Evolutionary conservation across 176 grass and related monocot species (phyloP), one percentile per base, ranked within the genome.

Genomic region (Stipa capillata): DNA sequence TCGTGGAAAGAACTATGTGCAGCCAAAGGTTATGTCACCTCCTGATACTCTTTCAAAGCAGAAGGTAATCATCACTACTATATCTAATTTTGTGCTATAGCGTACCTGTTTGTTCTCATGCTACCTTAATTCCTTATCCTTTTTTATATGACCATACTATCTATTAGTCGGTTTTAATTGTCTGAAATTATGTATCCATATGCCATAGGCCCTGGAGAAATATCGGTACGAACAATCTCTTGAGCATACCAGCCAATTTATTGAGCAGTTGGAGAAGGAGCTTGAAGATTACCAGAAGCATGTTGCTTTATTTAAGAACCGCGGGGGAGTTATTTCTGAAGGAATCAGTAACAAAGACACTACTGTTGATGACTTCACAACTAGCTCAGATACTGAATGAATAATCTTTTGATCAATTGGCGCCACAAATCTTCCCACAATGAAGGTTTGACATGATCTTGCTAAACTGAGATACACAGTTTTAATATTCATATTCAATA

Each of bases 201-300:
- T 54, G 29, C 37, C n/a, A 71, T 52, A 93, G 90, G 93, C 88
- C 24, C 56, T 97, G 72, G 90, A 93, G 85, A 97, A 93, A 82
- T 93, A 93, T 85, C 85, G 62, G n/a, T 93, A 77, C 48, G 85
- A 90, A 76, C 93, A 97, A 86, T 97, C 93, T 56, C 93, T 90
- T 77, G 87, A 95, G 24, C 93, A 95, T 78, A 90, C 87, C n/a
- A 77, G 93, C 44, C 82, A 90, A 27, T 92, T 87, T 64, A 85
- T 95, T 52, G 93, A 95, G 82, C 87, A 85, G 65, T 56, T 92
- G 8, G 93, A 90, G 83, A 63, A 78, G 17, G 87, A 92, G 45
- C 79, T 97, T 53, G 93, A 97, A 69, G 87, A 93, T 23, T 93
- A 93, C 66, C 83, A 76, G 9, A 90, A 93, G 77, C 74, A 97